These are phyloP conservation scores for Hyaloraphidium curvatum DNA, from an alignment of 192 early-diverging fungal species.

Conservation along the genomic window DNA sequence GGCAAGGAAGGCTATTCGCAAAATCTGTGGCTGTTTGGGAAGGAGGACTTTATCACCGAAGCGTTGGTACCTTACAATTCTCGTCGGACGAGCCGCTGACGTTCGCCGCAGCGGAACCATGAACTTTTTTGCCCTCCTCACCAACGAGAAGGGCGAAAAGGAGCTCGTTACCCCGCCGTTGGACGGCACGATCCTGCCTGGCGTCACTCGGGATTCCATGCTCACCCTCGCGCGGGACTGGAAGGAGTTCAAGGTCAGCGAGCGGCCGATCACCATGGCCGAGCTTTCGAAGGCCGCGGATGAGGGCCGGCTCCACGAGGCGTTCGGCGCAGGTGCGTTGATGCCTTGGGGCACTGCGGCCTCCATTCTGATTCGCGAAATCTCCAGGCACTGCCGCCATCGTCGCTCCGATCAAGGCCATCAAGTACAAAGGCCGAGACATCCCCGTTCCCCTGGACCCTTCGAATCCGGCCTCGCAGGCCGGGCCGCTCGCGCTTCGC, in stretches of 20 bases:
- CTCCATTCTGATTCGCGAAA: not conserved
- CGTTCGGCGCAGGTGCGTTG: not conserved
- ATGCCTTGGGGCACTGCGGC: not conserved
- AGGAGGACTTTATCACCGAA: constrained; percentile 70
- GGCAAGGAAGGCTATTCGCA: constrained; percentile 79
- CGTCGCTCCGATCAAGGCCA: constrained; percentile 76
- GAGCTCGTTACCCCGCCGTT: constrained; percentile 83
- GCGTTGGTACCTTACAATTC: not conserved
- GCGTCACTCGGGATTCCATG: constrained; percentile 88
- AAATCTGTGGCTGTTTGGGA: constrained; percentile 87
- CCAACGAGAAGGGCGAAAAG: constrained; percentile 54
- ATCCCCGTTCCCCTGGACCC: constrained; percentile 76
- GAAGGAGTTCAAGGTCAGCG: constrained; percentile 74
- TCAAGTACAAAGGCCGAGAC: constrained; percentile 59
- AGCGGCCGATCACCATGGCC: constrained; percentile 63
- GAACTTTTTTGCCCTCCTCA: constrained; percentile 86
- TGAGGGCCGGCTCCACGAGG: constrained; percentile 31
- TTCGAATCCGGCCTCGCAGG: constrained; percentile 46
- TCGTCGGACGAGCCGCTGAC: not conserved
- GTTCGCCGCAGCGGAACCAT: constrained; percentile 44
- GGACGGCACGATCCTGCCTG: constrained; percentile 87
- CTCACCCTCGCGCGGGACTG: constrained; percentile 53
- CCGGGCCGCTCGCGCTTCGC: constrained; percentile 64
- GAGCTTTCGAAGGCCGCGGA: constrained; percentile 52
- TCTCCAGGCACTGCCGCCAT: constrained; percentile 81